Conservation (phyloP, 1,284 basidiomycete genomes). For the Veloporphyrellus conicus region DNA sequence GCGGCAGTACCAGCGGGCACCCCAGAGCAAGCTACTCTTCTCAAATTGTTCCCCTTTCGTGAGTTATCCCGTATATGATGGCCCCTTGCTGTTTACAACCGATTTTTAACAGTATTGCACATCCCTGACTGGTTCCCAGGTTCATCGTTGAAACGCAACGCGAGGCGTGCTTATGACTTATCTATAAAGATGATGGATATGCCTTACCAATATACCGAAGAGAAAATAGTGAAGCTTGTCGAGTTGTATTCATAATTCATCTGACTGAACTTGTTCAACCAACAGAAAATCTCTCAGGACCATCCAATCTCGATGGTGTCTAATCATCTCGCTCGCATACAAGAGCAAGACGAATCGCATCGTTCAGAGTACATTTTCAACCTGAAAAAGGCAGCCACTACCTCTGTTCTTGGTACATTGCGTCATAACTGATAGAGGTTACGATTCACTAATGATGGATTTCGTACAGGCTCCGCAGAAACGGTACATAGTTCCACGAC, state of each 20-base stretch:
- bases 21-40: slow-evolving; percentile 5
- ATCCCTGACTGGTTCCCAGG: slow-evolving; percentile 20
- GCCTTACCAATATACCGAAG: slow-evolving; percentile 15
- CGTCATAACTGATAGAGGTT: not conserved
- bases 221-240: slow-evolving; percentile 9
- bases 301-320: slow-evolving; percentile 9
- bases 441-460: not conserved
- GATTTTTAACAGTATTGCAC: slow-evolving; percentile 9
- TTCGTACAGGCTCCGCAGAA: slow-evolving; percentile 2
- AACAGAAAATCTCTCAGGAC: too few relatives aligned
- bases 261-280: too few relatives aligned
- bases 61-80: not conserved
- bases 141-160: slow-evolving; percentile 6
- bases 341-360: not conserved
- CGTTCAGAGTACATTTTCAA: slow-evolving; percentile 2
- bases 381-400: slow-evolving; percentile 7
- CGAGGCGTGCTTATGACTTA: not conserved
- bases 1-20: not conserved
- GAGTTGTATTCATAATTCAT: too few relatives aligned
- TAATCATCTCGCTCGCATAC: slow-evolving; percentile 15
- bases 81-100: too few relatives aligned
- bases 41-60: slow-evolving; percentile 20
- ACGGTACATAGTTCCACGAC: slow-evolving; percentile 3
- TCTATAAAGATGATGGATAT: slow-evolving; percentile 7
- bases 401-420: slow-evolving; percentile 12